These are phyloP conservation scores for Persicaria tinctoria DNA, from an alignment of 148 eudicot species.

Conservation along the genomic window DNA sequence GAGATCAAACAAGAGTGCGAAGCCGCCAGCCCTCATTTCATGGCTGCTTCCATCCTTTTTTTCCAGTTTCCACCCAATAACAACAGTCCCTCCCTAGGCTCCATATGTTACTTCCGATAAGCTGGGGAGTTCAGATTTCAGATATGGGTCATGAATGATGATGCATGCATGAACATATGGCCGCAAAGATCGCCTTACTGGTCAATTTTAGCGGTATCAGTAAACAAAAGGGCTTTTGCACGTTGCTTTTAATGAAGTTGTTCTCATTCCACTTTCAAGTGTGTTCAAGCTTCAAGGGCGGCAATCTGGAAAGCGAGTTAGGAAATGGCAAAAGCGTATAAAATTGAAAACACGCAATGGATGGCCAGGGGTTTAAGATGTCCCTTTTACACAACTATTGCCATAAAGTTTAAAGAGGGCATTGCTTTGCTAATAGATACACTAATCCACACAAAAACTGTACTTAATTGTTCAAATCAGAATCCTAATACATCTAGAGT, in stretches of 20 bases:
- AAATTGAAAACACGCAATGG: constrained; percentile 1
- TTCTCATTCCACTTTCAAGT: background rate
- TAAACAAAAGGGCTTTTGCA: background rate
- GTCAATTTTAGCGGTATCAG: background rate
- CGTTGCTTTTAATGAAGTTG: background rate
- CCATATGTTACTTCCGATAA: background rate
- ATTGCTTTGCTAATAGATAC: background rate
- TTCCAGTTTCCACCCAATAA: background rate
- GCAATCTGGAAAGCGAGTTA: background rate
- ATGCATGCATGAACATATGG: background rate
- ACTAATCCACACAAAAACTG: background rate
- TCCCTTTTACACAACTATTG: background rate
- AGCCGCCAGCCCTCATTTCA: constrained; percentile 1
- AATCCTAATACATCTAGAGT: no score
- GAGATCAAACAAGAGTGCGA: background rate
- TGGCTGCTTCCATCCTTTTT: constrained; percentile 1
- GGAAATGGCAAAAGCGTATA: constrained; percentile 5
- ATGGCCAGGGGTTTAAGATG: background rate
- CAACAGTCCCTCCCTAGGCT: background rate
- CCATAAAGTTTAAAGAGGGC: background rate
- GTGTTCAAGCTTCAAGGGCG: background rate
- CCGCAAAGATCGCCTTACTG: background rate
- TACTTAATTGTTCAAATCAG: no score
- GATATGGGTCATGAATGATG: background rate
- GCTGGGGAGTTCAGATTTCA: background rate